These are phyloP conservation scores for Euptelea pleiosperma DNA, from an alignment of 164 flowering plant genomes.

Conservation along the genomic window DNA sequence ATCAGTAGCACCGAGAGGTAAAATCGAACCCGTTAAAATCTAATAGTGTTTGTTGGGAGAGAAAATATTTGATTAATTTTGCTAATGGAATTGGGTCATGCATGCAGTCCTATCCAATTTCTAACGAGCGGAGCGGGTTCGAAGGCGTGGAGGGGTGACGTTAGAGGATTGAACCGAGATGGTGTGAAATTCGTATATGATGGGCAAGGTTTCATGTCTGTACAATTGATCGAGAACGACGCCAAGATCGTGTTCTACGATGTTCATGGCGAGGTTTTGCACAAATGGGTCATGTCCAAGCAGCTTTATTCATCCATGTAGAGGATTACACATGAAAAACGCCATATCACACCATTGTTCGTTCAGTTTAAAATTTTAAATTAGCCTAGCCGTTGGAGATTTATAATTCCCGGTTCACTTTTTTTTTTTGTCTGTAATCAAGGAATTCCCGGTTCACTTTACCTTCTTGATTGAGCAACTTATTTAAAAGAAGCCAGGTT, in stretches of 20 bases:
- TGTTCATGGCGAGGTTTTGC: slow-evolving; percentile 38
- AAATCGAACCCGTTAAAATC: background rate
- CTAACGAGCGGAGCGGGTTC: slow-evolving; percentile 68
- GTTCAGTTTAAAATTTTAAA: too few species aligned
- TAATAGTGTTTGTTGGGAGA: background rate
- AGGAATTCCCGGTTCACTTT: too few species aligned
- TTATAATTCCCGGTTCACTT: too few species aligned
- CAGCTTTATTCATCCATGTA: slow-evolving; percentile 10
- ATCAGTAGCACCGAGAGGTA: slow-evolving; percentile 43
- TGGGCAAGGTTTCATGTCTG: too few species aligned
- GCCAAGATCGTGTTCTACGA: slow-evolving; percentile 36
- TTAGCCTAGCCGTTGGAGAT: too few species aligned
- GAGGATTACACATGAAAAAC: too few species aligned
- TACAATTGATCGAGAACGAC: slow-evolving; percentile 20
- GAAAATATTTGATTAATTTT: background rate
- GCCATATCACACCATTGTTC: too few species aligned
- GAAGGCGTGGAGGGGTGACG: slow-evolving; percentile 60
- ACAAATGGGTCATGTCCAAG: slow-evolving; percentile 35
- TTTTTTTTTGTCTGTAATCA: too few species aligned
- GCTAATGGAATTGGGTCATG: background rate
- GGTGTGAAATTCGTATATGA: slow-evolving; percentile 48
- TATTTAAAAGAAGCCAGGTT: too few species aligned
- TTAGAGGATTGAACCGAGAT: slow-evolving; percentile 19
- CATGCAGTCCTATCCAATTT: slow-evolving; percentile 43
- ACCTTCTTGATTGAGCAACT: too few species aligned